These are phyloP conservation scores for Paramecium sexaurelia DNA, from an alignment of 73 alveolate species.

Conservation along the genomic window DNA sequence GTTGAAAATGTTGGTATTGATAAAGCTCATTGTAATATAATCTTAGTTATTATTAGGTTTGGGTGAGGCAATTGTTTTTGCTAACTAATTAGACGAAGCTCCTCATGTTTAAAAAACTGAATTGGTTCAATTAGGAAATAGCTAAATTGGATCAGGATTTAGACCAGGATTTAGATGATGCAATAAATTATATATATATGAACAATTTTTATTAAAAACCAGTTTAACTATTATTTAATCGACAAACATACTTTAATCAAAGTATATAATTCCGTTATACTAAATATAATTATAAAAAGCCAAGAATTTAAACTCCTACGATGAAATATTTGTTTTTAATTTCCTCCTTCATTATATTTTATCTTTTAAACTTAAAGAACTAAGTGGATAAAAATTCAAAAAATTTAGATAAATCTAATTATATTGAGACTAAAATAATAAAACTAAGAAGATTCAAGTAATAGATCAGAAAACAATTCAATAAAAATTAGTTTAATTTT, in stretches of 20 bases:
- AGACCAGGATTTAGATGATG: conserved; percentile 29
- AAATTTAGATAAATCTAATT: too few relatives aligned
- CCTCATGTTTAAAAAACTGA: background rate
- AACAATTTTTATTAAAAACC: conserved; percentile 6
- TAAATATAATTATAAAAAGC: too few relatives aligned
- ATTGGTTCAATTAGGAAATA: background rate
- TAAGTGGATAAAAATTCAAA: too few relatives aligned
- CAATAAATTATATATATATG: background rate
- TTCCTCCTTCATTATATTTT: too few relatives aligned
- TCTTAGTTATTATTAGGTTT: background rate
- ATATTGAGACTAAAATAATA: too few relatives aligned
- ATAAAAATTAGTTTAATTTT: too few relatives aligned
- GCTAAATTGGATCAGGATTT: conserved; percentile 21
- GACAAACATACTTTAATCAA: background rate
- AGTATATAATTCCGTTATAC: too few relatives aligned
- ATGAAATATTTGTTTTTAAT: too few relatives aligned
- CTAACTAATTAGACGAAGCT: background rate
- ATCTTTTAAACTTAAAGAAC: too few relatives aligned
- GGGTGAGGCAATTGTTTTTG: conserved; percentile 45
- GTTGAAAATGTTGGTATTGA: conserved; percentile 25
- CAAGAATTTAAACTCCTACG: too few relatives aligned
- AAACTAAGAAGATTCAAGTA: too few relatives aligned
- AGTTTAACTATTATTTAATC: background rate
- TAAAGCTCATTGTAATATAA: conserved; percentile 35
- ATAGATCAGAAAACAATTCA: too few relatives aligned